Base-by-base conservation (phyloP, 345 rosid genomes). In the Eucalyptus regnans region DNA sequence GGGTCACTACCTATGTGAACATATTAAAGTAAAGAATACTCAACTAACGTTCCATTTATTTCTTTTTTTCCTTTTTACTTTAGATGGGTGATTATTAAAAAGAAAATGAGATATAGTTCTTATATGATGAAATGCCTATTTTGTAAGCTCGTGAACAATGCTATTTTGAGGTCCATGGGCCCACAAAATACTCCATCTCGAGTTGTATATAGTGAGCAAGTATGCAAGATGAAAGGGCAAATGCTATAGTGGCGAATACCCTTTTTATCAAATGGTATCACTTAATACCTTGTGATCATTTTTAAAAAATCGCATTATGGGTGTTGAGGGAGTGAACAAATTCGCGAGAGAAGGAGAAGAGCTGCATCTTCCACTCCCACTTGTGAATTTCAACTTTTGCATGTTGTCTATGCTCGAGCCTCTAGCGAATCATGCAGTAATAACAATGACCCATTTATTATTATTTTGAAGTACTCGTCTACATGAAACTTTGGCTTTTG, bases 171-270 rank as follows among this genome's bases (percentile, higher is more conserved):
- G 68, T 62, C 16, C n/a, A 12, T 2, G 1, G 16, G 16, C 33
- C 33, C 68, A 27, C 0, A 17, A 62, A 29, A 62, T 12, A 62
- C 17, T 27, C 7, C 17, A 12, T 29, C 33, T 12, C 8, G 4
- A 27, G 31, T 62, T 62, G 68, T 1, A 6, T 27, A 27, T 12
- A 12, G 17, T 6, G 68, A 62, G 68, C 68, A 27, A 10, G 64
- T 58, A 12, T 58, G 14, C 7, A 14, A 58, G n/a, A 58, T 12
- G 64, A 58, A 12, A 12, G 16, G 33, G 6, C 8, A 0, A 12
- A 27, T 62, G 15, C 17, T 27, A 1, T 5, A 27, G 14, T 0
- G 17, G 8, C 4, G 0, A 62, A 29, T 62, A 62, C 16, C 16
- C 8, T 62, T 29, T 62, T 62, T 29, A 29, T 62, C 31, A 13